Evolutionary conservation across 768 basidiomycete genomes (phyloP), one percentile per base, ranked within the genome.

Genomic region (Termitomyces titanicus): DNA sequence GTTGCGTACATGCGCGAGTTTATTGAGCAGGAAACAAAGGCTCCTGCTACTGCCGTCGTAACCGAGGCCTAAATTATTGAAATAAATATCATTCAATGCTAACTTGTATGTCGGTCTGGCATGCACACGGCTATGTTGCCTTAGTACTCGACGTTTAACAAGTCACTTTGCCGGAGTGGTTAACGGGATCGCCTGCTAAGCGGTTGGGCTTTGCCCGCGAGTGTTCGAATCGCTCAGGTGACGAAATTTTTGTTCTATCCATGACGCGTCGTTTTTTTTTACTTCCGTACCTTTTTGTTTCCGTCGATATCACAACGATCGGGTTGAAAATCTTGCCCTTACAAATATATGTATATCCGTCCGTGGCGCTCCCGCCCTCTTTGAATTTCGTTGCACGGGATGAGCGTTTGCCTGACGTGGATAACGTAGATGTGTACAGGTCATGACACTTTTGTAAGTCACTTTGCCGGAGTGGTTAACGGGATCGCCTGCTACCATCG

Each of bases 401-500:
- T n/a, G n/a, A n/a, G n/a, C n/a, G n/a, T n/a, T n/a, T n/a, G n/a
- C n/a, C n/a, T n/a, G n/a, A n/a, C n/a, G n/a, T n/a, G n/a, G n/a
- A n/a, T n/a, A 29, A 9, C 29, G 3, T 29, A 29, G 29, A 29
- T 29, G 29, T n/a, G n/a, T n/a, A n/a, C 29, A 29, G 9, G 29
- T 29, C 9, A 3, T 29, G 29, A 29, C 9, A 9, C 5, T 29
- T 29, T 29, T 9, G 29, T 29, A 54, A 42, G 54, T 54, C 54
- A 50, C 48, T 51, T 58, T 91, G 88, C 88, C 88, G 88, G 89
- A 91, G 89, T 89, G 89, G 89, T 91, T 89, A 91, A 89, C 83
- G 83, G 83, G 83, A 83, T 84, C 80, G 82, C 84, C 85, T 85
- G 84, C 83, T 85, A 54, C n/a, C n/a, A n/a, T n/a, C n/a, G n/a